Evolutionary conservation across 2,329 filamentous ascomycete species (phyloP), one percentile per base, ranked within the genome.

Genomic region (Talaromyces sp.): DNA sequence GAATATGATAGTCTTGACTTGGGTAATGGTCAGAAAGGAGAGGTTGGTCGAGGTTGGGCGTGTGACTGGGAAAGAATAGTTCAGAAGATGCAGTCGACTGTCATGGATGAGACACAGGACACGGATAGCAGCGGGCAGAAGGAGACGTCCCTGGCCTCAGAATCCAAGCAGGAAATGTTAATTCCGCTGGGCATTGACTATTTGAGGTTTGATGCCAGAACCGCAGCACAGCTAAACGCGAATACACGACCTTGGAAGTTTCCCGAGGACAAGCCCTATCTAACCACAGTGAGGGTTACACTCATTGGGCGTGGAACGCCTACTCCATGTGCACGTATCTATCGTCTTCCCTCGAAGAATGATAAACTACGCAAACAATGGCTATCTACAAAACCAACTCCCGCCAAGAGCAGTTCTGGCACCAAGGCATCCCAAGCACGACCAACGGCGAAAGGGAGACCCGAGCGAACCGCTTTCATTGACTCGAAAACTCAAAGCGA

Each of bases 21-120:
- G 9, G 89, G 90, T 0, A 81, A 82, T 39, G 86, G 83, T 1
- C 83, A 84, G 54, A 92, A 85, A 67, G 93, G 93, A 1, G 94
- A 97, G 70, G 68, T 96, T 33, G 94, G 94, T 1, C 76, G 83
- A 54, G 91, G 91, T 0, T 90, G 89, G 81, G 84, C 85, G 9
- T 96, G 89, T 73, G 90, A 96, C 67, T 96, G 91, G 81, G 87
- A 91, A 66, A 76, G 77, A 35, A 72, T 95, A n/a, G 78, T 91
- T 56, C 71, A 70, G 15, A 60, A 64, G 45, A 56, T 19, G 56
- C 60, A 5, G 56, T 52, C 25, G 22, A 19, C 43, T 19, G 50
- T 56, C n/a, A 48, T 54, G 41, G 39, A 57, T 22, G 54, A 60
- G n/a, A 60, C 48, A 13, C 55, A 56, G 17, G 48, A 53, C 3